Evolutionary conservation across 176 grass and related monocot genomes (phyloP), one percentile per base, ranked within the genome.

Genomic region (Tuctoria greenei): DNA sequence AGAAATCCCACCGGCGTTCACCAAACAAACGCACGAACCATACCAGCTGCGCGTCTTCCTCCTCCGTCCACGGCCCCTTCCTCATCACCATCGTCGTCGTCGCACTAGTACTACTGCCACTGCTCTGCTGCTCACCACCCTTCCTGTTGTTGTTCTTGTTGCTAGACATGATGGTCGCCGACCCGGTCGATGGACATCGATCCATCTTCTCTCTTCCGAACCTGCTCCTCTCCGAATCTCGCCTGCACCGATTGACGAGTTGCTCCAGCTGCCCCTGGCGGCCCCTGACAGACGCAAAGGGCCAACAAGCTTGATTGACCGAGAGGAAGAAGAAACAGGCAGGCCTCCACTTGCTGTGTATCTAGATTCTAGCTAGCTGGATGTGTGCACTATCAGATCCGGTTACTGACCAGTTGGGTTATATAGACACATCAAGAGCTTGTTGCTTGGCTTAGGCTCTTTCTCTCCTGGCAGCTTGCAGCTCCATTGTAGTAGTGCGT

Each of bases 11-110:
- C 89, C 95, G 91, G 34, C 95, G 95, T 94, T 98, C 91, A 68
- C 95, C 95, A 85, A 98, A 92, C 95, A 98, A 92, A 76, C 95
- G 85, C 79, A 98, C 95, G 88, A 98, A 94, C 95, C 95, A 98
- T 95, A 98, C 95, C 91, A 98, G 91, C 91, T 95, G 95, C 15
- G 85, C 81, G 91, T 98, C 95, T 88, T 98, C 95, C 69, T 95
- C 82, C 84, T 95, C 95, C 6, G 87, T 95, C 95, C 95, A 98
- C 21, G 95, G 91, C 21, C 95, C 95, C 79, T 92, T 98, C 75
- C 95, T 73, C 55, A 39, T 38, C 46, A 27, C 20, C 39, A 21
- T 54, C 1, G 51, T 10, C 8, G 51, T 20, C 42, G 42, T 4
- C 78, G 4, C 4, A 6, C 24, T 12, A 18, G 17, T 20, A 8